These are phyloP conservation scores for Endoconidiophora laricicola DNA, from an alignment of 2,329 filamentous ascomycete genomes.

Conservation along the genomic window DNA sequence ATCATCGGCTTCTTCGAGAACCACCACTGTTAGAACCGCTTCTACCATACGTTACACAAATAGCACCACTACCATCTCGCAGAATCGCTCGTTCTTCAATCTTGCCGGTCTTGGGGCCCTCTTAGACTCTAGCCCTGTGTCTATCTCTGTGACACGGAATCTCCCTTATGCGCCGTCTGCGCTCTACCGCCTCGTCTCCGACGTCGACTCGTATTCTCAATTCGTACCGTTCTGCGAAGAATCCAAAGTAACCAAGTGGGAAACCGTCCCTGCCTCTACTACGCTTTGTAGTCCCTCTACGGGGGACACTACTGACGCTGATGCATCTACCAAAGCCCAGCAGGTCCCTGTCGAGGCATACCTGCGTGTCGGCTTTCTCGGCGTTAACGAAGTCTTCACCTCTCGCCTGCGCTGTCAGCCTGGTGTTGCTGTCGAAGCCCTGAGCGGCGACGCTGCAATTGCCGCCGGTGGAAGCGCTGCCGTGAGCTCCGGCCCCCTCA, in stretches of 20 bases:
- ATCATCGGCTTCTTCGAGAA: no score
- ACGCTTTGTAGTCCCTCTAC: slow-evolving; percentile 23
- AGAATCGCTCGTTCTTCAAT: slow-evolving; percentile 22
- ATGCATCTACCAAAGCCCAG: slow-evolving; percentile 13
- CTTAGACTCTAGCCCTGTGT: slow-evolving; percentile 30
- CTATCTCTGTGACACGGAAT: slow-evolving; percentile 54
- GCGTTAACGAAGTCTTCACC: slow-evolving; percentile 69
- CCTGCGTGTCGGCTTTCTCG: slow-evolving; percentile 72
- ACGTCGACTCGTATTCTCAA: slow-evolving; percentile 64
- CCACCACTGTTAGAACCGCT: no score
- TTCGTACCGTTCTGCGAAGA: slow-evolving; percentile 87
- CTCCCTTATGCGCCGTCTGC: slow-evolving; percentile 55
- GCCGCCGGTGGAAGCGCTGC: slow-evolving; percentile 17
- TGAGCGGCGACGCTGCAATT: slow-evolving; percentile 41
- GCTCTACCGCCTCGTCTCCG: slow-evolving; percentile 75
- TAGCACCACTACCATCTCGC: background rate
- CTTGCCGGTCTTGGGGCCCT: slow-evolving; percentile 17
- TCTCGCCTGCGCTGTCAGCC: slow-evolving; percentile 65
- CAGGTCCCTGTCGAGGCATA: slow-evolving; percentile 59
- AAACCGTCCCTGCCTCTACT: slow-evolving; percentile 22
- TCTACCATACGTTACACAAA: no score
- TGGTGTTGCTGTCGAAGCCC: slow-evolving; percentile 55
- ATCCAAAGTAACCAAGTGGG: slow-evolving; percentile 60
- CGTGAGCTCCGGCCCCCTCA: slow-evolving; percentile 36
- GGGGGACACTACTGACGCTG: slow-evolving; percentile 18